Conservation (phyloP, 768 basidiomycete genomes). For the Pleurotus eryngii region DNA sequence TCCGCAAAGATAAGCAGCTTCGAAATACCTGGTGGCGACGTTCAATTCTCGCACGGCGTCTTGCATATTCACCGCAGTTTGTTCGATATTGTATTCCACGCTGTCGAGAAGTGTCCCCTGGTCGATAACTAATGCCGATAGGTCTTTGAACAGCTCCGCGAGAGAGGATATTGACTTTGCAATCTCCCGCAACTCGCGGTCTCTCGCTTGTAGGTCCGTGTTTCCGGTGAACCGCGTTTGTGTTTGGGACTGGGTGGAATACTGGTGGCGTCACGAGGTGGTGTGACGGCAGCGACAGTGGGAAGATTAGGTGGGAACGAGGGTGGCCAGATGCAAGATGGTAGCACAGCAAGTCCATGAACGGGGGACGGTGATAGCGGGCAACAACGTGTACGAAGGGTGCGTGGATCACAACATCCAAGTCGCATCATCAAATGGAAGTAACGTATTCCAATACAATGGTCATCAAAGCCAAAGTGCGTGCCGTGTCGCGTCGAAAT, state of each 20-base stretch:
- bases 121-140: constrained; percentile 91
- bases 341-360: neutral
- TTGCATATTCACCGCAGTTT: constrained; percentile 75
- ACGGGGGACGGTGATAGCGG: constrained; percentile 5
- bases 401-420: neutral
- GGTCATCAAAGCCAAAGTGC: neutral
- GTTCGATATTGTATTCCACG: constrained; percentile 96
- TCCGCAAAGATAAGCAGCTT: constrained; percentile 9
- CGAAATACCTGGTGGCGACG: constrained; percentile 71
- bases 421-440: constrained; percentile 6
- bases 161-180: constrained; percentile 88
- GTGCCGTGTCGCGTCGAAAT: neutral
- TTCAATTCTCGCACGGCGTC: constrained; percentile 85
- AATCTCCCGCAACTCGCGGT: constrained; percentile 81
- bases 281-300: constrained; percentile 13
- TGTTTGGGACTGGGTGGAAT: constrained; percentile 32
- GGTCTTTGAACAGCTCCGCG: constrained; percentile 95
- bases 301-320: neutral
- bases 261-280: constrained; percentile 32
- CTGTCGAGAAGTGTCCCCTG: constrained; percentile 97
- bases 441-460: neutral
- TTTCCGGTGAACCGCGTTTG: constrained; percentile 37
- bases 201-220: constrained; percentile 40
- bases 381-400: constrained; percentile 4
- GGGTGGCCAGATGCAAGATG: neutral